Evolutionary conservation across 352 stramenopile species (phyloP).

Genomic region (Pythium volutum): DNA sequence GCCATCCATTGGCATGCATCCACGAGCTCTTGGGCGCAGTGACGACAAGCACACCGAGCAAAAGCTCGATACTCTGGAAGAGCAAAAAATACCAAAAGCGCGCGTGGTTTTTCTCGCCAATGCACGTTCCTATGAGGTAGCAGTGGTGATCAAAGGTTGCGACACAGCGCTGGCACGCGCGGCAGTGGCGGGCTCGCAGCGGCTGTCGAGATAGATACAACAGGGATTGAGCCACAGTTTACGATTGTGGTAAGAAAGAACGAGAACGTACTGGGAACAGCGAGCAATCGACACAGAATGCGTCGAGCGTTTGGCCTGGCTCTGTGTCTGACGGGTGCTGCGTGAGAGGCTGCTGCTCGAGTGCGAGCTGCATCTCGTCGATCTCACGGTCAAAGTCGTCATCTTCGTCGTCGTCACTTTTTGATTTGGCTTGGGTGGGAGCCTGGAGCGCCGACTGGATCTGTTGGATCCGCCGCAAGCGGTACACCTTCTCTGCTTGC

Average conservation of each 20-base stretch:
- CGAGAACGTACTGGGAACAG: constrained; percentile 21
- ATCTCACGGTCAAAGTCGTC: neutral
- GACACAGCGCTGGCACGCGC: constrained; percentile 72
- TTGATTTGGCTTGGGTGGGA: neutral
- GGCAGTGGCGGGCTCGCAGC: constrained; percentile 86
- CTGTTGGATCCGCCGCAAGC: constrained; percentile 28
- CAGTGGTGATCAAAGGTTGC: constrained; percentile 93
- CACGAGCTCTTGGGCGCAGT: constrained; percentile 22
- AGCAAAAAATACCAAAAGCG: constrained; percentile 79
- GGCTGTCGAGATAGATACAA: constrained; percentile 36
- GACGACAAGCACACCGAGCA: constrained; percentile 29
- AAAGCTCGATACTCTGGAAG: constrained; percentile 33
- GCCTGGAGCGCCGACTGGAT: constrained; percentile 27
- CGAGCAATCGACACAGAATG: constrained; percentile 35
- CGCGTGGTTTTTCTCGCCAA: constrained; percentile 89
- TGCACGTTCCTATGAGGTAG: constrained; percentile 79
- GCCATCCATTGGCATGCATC: constrained; percentile 22
- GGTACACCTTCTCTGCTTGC: constrained; percentile 18
- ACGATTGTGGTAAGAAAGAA: neutral
- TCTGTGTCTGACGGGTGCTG: neutral
- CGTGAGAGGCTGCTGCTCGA: constrained; percentile 8
- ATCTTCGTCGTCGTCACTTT: neutral
- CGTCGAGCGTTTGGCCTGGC: neutral
- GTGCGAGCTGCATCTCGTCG: constrained; percentile 8
- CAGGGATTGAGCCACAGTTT: neutral